Evolutionary conservation across 1,139 yeast genomes (phyloP).

Genomic region (Blastobotrys arbuscula): DNA sequence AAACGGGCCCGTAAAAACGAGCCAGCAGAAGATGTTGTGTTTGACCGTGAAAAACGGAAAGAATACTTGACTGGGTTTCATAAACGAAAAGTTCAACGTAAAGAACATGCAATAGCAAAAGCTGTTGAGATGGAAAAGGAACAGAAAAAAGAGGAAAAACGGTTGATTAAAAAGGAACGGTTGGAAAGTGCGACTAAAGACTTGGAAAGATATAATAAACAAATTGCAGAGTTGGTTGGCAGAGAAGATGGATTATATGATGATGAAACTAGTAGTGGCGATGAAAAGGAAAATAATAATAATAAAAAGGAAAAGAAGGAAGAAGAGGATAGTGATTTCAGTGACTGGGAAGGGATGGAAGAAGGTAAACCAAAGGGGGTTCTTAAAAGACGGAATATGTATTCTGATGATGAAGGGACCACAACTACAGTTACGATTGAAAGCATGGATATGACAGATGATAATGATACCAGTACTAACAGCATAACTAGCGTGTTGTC

Average conservation of each 20-base stretch:
- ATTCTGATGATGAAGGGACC: slow-evolving; percentile 26
- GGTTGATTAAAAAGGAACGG: slow-evolving; percentile 61
- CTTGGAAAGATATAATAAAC: slow-evolving; percentile 44
- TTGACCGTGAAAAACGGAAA: slow-evolving; percentile 64
- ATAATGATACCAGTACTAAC: slow-evolving; percentile 4
- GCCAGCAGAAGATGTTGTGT: slow-evolving; percentile 67
- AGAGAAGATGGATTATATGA: slow-evolving; percentile 17
- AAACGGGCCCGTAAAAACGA: slow-evolving; percentile 54
- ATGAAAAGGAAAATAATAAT: background rate
- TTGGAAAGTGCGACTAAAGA: slow-evolving; percentile 53
- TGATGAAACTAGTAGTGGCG: slow-evolving; percentile 21
- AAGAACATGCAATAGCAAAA: slow-evolving; percentile 74
- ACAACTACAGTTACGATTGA: slow-evolving; percentile 29
- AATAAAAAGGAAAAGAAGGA: slow-evolving; percentile 6
- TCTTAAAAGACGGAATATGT: slow-evolving; percentile 56
- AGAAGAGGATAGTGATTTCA: slow-evolving; percentile 24
- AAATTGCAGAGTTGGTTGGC: slow-evolving; percentile 7
- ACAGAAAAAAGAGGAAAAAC: slow-evolving; percentile 65
- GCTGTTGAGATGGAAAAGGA: slow-evolving; percentile 71
- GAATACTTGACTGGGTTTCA: slow-evolving; percentile 94
- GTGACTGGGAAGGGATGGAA: slow-evolving; percentile 36
- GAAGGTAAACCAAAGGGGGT: slow-evolving; percentile 35
- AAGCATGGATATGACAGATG: slow-evolving; percentile 21
- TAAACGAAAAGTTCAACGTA: slow-evolving; percentile 82
- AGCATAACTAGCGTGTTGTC: slow-evolving; percentile 13